Percentiles rank a stretch among this genome's conserved stretches.
These are phyloP conservation scores for Trichoderma semiorbis DNA, from an alignment of 2,329 filamentous ascomycete genomes.

Conservation along the genomic window DNA sequence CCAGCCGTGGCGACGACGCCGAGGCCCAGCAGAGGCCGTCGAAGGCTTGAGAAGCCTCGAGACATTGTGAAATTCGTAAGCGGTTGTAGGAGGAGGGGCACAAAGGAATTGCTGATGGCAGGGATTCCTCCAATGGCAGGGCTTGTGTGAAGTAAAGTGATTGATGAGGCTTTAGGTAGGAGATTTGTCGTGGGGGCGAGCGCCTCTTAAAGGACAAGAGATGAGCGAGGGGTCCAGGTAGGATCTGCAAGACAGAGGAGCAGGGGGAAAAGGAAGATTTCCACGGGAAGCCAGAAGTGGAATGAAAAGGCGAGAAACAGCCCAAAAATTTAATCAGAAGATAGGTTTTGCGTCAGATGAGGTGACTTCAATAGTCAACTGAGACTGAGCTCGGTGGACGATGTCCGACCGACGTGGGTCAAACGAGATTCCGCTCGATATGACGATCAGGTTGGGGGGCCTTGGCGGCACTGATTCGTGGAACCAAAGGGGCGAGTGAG, in stretches of 20 bases:
- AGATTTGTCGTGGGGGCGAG: background rate
- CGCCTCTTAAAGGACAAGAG: background rate
- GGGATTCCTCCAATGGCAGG: background rate
- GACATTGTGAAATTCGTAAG: constrained; percentile 29
- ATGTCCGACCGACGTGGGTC: constrained; percentile 15
- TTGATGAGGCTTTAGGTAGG: background rate
- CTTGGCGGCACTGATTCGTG: constrained; percentile 9
- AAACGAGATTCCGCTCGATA: constrained; percentile 12
- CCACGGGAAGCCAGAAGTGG: constrained; percentile 6
- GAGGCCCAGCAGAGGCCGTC: constrained; percentile 34
- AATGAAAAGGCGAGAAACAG: background rate
- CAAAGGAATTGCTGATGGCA: background rate
- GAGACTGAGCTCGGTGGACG: constrained; percentile 14
- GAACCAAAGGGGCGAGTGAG: constrained; percentile 1
- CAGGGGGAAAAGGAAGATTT: background rate
- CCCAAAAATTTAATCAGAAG: constrained; percentile 2
- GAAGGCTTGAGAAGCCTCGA: constrained; percentile 33
- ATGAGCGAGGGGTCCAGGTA: background rate
- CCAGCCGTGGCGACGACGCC: constrained; percentile 31
- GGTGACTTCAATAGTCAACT: constrained; percentile 8
- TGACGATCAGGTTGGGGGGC: constrained; percentile 6
- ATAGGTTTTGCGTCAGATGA: constrained; percentile 11
- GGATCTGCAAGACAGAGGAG: background rate
- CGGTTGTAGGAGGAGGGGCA: background rate
- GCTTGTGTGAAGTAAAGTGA: background rate